These are phyloP conservation scores for Testicularia cyperi DNA, from an alignment of 1,284 basidiomycete species.

Conservation along the genomic window DNA sequence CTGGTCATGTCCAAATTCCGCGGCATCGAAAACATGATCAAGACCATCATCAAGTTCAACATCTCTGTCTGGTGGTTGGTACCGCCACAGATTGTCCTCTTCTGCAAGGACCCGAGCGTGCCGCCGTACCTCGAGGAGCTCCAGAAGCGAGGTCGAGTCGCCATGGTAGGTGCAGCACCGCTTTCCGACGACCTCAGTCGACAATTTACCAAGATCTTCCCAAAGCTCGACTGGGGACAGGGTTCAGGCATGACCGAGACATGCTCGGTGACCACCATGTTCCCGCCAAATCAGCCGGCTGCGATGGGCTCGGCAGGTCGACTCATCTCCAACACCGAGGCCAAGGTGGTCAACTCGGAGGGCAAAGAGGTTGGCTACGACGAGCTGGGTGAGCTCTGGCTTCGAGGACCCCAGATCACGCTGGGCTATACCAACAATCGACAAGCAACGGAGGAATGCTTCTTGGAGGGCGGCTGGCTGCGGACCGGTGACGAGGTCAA, in stretches of 20 bases:
- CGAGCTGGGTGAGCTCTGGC: conserved; percentile 58
- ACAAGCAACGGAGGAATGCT: conserved; percentile 53
- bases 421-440: conserved; percentile 53
- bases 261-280: conserved; percentile 57
- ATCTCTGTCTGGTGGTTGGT: conserved; percentile 51
- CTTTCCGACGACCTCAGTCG: conserved; percentile 44
- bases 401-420: conserved; percentile 53
- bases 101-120: conserved; percentile 44
- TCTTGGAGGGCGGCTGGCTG: conserved; percentile 37
- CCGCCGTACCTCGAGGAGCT: conserved; percentile 46
- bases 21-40: conserved; percentile 48
- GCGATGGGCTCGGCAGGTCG: conserved; percentile 52
- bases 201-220: conserved; percentile 37
- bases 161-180: conserved; percentile 51
- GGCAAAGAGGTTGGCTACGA: conserved; percentile 56
- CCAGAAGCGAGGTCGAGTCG: conserved; percentile 24
- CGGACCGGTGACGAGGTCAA: conserved; percentile 61
- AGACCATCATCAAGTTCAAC: conserved; percentile 46
- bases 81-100: conserved; percentile 44
- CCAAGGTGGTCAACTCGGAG: conserved; percentile 46
- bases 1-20: conserved; percentile 43
- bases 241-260: conserved; percentile 52
- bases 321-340: conserved; percentile 49
- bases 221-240: conserved; percentile 46
- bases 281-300: conserved; percentile 52